These are phyloP conservation scores for Fragaria nilgerrensis DNA, from an alignment of 306 rosid genomes.

Conservation along the genomic window DNA sequence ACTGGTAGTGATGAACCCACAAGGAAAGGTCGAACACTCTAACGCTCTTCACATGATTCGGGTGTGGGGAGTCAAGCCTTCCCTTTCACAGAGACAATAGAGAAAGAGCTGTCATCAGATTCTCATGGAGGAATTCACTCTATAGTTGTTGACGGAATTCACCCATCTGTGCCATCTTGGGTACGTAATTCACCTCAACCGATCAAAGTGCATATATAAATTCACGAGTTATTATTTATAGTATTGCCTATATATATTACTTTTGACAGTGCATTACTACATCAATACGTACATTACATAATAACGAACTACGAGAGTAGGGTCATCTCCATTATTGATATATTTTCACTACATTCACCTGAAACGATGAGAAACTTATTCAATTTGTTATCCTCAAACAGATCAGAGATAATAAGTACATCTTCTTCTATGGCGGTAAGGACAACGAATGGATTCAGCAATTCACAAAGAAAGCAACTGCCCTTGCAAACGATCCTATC, in stretches of 20 bases:
- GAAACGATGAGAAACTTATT: no score
- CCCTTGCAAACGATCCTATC: constrained; percentile 33
- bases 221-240: no score
- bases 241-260: no score
- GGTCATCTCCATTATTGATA: no score
- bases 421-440: constrained; percentile 63
- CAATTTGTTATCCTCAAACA: constrained; percentile 9
- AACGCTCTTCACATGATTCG: constrained; percentile 54
- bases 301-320: no score
- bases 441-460: constrained; percentile 55
- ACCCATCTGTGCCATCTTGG: constrained; percentile 22
- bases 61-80: constrained; percentile 45
- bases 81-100: constrained; percentile 23
- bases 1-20: constrained; percentile 36
- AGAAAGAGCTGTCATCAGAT: not conserved
- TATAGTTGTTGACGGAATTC: constrained; percentile 3
- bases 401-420: constrained; percentile 46
- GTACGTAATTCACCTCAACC: constrained; percentile 9
- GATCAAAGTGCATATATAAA: not conserved
- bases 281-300: no score
- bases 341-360: no score
- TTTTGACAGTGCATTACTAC: no score
- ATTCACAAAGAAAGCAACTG: constrained; percentile 41
- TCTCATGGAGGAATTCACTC: constrained; percentile 21
- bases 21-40: constrained; percentile 33